phyloP scores from a whole-genome alignment of 106 monocot species.

The Allium fistulosum region DNA sequence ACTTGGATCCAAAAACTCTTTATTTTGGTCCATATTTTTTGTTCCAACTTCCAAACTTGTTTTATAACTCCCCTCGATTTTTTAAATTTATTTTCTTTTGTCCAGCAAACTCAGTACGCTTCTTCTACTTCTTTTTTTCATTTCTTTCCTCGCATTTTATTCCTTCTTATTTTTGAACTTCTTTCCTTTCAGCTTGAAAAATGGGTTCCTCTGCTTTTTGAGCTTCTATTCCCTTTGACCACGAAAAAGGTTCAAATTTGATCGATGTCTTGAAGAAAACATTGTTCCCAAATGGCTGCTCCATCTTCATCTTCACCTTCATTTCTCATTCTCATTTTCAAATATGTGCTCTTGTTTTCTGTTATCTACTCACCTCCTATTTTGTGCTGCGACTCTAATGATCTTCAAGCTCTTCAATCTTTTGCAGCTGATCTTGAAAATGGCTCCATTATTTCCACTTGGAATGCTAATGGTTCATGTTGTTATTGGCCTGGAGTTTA shows the following conservation, averaged over 20 bases:
- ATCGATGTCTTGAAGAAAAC: background rate
- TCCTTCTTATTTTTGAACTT: background rate
- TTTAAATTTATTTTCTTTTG: background rate
- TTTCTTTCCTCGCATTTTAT: background rate
- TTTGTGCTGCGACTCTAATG: conserved; percentile 28
- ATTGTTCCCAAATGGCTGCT: conserved; percentile 9
- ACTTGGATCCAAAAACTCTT: conserved; percentile 1
- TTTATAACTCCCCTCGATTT: background rate
- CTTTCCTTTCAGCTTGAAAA: background rate
- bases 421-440: conserved; percentile 35
- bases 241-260: background rate
- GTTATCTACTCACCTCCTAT: background rate
- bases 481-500: conserved; percentile 51
- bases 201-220: too few relatives aligned
- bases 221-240: too few relatives aligned
- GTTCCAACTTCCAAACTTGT: background rate
- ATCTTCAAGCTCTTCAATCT: conserved; percentile 28
- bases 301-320: background rate
- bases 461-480: conserved; percentile 20
- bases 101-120: background rate
- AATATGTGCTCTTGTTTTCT: conserved; percentile 14
- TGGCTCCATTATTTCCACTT: conserved; percentile 20
- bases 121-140: background rate
- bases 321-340: background rate
- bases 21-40: background rate